Percentiles rank a stretch among this genome's conserved stretches.
Evolutionary conservation across 78 protist species (phyloP).

Genomic region (Bigelowiella natans): DNA sequence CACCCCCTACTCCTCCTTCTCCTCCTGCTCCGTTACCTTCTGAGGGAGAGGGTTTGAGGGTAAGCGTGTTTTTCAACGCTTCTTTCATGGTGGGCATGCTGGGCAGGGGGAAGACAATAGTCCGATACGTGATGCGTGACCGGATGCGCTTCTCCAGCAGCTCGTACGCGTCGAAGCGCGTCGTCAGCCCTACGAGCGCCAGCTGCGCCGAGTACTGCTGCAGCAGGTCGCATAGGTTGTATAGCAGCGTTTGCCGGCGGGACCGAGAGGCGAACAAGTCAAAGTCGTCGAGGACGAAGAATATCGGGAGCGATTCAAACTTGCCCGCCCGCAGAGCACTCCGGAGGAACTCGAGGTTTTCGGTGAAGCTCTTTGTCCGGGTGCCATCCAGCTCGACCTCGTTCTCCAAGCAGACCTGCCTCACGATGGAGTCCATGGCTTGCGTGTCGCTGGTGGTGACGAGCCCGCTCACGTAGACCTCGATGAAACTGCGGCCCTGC

Average conservation of each 20-base stretch:
- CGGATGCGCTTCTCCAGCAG: constrained; percentile 18
- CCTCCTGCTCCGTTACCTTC: too few species aligned
- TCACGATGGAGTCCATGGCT: not conserved
- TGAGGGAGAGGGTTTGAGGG: too few species aligned
- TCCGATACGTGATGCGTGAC: not conserved
- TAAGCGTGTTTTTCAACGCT: not conserved
- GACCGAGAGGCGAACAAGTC: constrained; percentile 1
- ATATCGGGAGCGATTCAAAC: not conserved
- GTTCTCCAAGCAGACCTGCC: not conserved
- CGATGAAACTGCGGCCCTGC: not conserved
- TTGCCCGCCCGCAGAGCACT: not conserved
- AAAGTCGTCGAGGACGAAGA: constrained; percentile 10
- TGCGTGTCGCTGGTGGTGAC: not conserved
- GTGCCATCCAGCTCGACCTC: constrained; percentile 5
- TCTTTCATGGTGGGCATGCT: not conserved
- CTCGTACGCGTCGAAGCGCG: not conserved
- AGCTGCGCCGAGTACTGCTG: not conserved
- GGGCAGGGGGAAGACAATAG: not conserved
- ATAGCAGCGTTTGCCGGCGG: constrained; percentile 2
- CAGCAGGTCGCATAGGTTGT: constrained; percentile 17
- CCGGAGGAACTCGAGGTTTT: not conserved
- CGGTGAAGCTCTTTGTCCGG: not conserved
- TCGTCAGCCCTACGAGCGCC: constrained; percentile 5
- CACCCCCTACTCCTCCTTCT: too few species aligned
- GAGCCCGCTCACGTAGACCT: not conserved